phyloP scores from a whole-genome alignment of 164 flowering plant species.

The Stephania yunnanensis region DNA sequence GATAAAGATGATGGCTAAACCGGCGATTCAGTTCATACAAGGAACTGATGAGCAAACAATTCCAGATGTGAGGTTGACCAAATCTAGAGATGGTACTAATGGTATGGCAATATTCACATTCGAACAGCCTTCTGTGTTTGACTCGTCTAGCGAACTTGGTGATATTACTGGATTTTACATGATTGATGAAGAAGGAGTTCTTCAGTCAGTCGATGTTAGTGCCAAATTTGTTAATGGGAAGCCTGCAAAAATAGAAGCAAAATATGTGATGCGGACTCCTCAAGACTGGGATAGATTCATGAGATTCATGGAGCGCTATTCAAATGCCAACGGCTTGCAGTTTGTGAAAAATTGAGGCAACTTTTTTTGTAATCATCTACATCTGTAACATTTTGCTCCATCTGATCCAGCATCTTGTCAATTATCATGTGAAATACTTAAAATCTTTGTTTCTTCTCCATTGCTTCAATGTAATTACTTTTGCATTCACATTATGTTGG shows the following conservation, averaged over 20 bases:
- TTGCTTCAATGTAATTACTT: neutral
- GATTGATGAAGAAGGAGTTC: constrained; percentile 96
- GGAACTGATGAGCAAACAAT: constrained; percentile 86
- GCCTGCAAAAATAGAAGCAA: constrained; percentile 86
- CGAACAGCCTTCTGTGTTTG: constrained; percentile 88
- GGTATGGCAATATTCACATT: constrained; percentile 85
- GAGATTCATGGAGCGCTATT: constrained; percentile 98
- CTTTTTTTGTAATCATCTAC: constrained; percentile 14
- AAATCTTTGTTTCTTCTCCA: neutral
- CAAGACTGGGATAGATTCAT: constrained; percentile 96
- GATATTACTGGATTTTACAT: constrained; percentile 94
- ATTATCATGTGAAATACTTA: neutral
- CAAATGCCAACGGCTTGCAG: constrained; percentile 79
- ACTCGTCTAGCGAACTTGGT: constrained; percentile 78
- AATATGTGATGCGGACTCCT: constrained; percentile 75
- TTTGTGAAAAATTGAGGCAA: constrained; percentile 74
- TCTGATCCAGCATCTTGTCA: neutral
- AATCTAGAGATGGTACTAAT: constrained; percentile 89
- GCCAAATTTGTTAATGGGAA: constrained; percentile 89
- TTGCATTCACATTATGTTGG: neutral
- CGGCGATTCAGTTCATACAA: constrained; percentile 90
- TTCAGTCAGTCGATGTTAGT: constrained; percentile 79
- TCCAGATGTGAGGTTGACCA: constrained; percentile 84
- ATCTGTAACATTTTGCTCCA: constrained; percentile 9
- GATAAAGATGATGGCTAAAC: constrained; percentile 62